Conservation (phyloP, 2,329 filamentous ascomycete species). For the Calonectria ilicicola region DNA sequence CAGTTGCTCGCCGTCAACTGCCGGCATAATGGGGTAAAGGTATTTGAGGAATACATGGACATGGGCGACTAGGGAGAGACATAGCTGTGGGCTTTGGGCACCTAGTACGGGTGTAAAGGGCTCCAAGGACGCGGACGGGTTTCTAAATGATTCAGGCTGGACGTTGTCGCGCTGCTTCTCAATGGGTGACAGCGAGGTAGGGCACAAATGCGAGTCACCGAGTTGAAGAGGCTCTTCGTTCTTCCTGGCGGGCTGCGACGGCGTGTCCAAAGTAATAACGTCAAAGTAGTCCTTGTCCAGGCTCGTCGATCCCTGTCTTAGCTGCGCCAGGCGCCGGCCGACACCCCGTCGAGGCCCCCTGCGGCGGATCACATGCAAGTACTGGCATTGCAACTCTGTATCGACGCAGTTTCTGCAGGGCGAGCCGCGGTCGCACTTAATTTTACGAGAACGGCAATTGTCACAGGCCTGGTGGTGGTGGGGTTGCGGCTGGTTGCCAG, state of each 20-base stretch:
- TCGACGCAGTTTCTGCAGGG: constrained; percentile 46
- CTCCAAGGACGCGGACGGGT: not conserved
- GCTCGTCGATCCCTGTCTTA: constrained; percentile 40
- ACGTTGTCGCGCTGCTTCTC: not conserved
- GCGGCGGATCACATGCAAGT: constrained; percentile 45
- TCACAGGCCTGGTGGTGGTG: constrained; percentile 43
- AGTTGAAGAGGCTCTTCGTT: not conserved
- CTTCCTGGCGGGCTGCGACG: not conserved
- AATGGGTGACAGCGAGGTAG: not conserved
- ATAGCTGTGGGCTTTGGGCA: constrained; percentile 35
- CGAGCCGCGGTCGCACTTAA: constrained; percentile 48
- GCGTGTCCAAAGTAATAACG: constrained; percentile 33
- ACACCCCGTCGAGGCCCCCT: constrained; percentile 45
- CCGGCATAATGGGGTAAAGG: constrained; percentile 49
- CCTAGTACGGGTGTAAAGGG: not conserved
- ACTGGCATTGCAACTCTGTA: constrained; percentile 43
- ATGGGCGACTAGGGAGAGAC: constrained; percentile 40
- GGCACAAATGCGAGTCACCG: not conserved
- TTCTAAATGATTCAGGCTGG: not conserved
- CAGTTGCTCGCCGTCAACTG: constrained; percentile 43
- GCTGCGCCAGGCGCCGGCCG: constrained; percentile 43
- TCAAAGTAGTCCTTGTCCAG: constrained; percentile 32
- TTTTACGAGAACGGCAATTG: constrained; percentile 48
- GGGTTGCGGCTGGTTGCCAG: constrained; percentile 23
- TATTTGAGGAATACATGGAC: constrained; percentile 45